Conservation (phyloP, 2,329 filamentous ascomycete species). For the Xylaria digitata region DNA sequence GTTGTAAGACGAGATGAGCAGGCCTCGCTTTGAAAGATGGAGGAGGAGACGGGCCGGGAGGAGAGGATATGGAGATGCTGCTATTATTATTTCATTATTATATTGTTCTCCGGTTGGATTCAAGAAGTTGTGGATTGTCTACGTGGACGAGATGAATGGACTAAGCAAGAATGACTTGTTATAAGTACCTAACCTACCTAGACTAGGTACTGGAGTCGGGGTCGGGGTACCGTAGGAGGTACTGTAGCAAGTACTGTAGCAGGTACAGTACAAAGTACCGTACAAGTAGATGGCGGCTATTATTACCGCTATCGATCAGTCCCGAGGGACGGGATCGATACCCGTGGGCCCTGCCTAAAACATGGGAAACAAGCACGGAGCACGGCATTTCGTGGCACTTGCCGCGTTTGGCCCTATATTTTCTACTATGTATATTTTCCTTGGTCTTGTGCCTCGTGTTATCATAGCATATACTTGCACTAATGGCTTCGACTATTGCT, state of each 20-base stretch:
- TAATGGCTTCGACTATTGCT: too few species aligned
- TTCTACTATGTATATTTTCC: too few species aligned
- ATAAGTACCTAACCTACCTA: too few species aligned
- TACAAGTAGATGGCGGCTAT: constrained; percentile 12
- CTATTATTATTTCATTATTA: constrained; percentile 17
- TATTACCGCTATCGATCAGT: constrained; percentile 12
- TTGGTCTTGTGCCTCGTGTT: too few species aligned
- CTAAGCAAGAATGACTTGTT: too few species aligned
- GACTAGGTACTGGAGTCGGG: too few species aligned
- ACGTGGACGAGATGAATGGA: constrained; percentile 4
- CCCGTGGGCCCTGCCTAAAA: constrained; percentile 10
- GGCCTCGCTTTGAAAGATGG: background rate
- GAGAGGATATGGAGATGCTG: constrained; percentile 11
- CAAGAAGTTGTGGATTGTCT: background rate
- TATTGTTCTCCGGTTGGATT: background rate
- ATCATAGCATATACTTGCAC: too few species aligned
- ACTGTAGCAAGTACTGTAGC: background rate
- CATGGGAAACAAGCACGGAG: constrained; percentile 19
- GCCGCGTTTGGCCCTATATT: constrained; percentile 22
- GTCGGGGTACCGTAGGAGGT: too few species aligned
- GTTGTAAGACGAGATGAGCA: constrained; percentile 12
- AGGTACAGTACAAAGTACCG: constrained; percentile 8
- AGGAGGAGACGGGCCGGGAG: constrained; percentile 10
- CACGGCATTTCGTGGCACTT: constrained; percentile 37
- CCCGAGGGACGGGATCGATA: constrained; percentile 24